These are phyloP conservation scores for Candida xyloterini DNA, from an alignment of 805 yeast genomes.

Conservation along the genomic window DNA sequence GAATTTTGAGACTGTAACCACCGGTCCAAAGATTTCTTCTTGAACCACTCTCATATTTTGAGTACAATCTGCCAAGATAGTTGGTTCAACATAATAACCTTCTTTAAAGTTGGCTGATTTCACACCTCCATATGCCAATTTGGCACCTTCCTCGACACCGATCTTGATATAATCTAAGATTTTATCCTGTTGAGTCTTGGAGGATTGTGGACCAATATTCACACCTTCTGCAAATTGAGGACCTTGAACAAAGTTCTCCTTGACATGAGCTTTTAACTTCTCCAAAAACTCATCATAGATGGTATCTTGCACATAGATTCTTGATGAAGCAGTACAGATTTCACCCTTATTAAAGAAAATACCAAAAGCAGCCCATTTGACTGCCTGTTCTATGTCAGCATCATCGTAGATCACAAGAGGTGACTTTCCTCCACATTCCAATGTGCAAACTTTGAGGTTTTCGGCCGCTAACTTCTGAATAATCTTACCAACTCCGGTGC, in stretches of 20 bases:
- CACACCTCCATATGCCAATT: constrained; percentile 63
- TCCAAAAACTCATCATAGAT: constrained; percentile 74
- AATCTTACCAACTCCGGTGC: constrained; percentile 69
- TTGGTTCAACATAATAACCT: constrained; percentile 71
- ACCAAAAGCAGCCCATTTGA: constrained; percentile 72
- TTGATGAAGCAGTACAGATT: constrained; percentile 93
- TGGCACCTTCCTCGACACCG: constrained; percentile 85
- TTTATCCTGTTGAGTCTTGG: constrained; percentile 73
- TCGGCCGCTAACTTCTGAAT: constrained; percentile 82
- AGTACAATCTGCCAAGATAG: constrained; percentile 67
- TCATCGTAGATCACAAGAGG: constrained; percentile 88
- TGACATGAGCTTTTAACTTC: constrained; percentile 53
- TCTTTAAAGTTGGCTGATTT: constrained; percentile 36
- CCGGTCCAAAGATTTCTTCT: constrained; percentile 91
- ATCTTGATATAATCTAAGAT: constrained; percentile 71
- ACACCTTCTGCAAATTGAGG: constrained; percentile 75
- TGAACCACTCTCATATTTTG: constrained; percentile 66
- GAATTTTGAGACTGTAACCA: constrained; percentile 80
- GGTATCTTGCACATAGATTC: constrained; percentile 82
- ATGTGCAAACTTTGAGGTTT: constrained; percentile 83
- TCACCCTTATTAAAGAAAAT: constrained; percentile 94
- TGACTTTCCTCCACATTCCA: constrained; percentile 96
- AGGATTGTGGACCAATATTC: constrained; percentile 92
- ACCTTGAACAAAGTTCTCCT: constrained; percentile 60
- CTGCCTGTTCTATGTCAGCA: constrained; percentile 74